Evolutionary conservation across 805 yeast genomes (phyloP).

Genomic region (Suhomyces emberorum): DNA sequence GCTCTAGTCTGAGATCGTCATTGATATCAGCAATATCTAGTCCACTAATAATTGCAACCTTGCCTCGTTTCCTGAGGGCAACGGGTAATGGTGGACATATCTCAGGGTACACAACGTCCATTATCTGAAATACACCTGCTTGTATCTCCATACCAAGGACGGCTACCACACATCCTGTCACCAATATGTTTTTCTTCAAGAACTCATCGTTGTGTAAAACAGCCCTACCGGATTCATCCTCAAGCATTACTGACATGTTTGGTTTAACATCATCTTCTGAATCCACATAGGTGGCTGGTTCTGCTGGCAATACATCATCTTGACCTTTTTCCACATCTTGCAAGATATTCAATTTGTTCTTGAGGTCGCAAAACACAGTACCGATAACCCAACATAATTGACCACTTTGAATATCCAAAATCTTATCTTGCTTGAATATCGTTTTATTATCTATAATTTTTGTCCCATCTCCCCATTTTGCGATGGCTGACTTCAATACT

Average conservation of each 20-base stretch:
- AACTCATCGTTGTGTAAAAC: constrained; percentile 59
- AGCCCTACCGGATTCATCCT: constrained; percentile 92
- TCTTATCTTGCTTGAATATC: constrained; percentile 34
- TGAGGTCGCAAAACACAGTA: constrained; percentile 79
- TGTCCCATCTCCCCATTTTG: constrained; percentile 54
- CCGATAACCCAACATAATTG: constrained; percentile 82
- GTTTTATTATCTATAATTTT: constrained; percentile 30
- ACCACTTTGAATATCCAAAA: constrained; percentile 58
- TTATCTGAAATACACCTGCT: constrained; percentile 79
- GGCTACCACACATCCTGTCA: constrained; percentile 88
- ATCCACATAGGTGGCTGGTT: constrained; percentile 33
- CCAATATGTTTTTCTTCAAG: constrained; percentile 55
- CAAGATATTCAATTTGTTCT: constrained; percentile 79
- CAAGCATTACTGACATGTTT: constrained; percentile 62
- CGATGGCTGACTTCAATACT: constrained; percentile 29
- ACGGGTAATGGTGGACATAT: constrained; percentile 52
- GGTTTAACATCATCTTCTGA: constrained; percentile 51
- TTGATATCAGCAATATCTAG: constrained; percentile 51
- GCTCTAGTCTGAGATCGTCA: constrained; percentile 45
- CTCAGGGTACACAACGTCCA: constrained; percentile 74
- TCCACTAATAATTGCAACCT: constrained; percentile 77
- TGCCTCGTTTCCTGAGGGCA: constrained; percentile 14
- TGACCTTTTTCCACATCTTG: constrained; percentile 67
- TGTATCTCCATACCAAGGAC: constrained; percentile 80
- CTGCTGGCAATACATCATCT: constrained; percentile 47